A percentile compares a stretch with the other conserved stretches of the same genome.
phyloP scores from a whole-genome alignment of 495 filamentous ascomycete species.

The Coniosporium apollinis region DNA sequence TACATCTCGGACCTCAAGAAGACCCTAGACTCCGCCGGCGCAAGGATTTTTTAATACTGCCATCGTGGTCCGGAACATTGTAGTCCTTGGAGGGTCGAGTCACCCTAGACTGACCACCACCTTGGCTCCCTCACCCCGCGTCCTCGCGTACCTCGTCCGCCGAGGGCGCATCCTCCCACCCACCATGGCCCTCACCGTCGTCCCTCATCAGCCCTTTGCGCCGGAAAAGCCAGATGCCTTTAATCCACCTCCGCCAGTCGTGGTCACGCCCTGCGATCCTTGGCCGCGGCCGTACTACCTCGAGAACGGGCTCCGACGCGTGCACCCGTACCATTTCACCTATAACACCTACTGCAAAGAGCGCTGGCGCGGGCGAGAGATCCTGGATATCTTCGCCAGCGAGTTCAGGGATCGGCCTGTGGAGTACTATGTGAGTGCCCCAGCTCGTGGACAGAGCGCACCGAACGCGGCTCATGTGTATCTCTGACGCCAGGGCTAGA shows the following conservation, averaged over 20 bases:
- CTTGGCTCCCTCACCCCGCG: slow-evolving; percentile 45
- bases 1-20: too few species aligned
- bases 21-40: too few species aligned
- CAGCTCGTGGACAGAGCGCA: too few species aligned
- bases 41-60: too few species aligned
- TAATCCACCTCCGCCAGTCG: slow-evolving; percentile 31
- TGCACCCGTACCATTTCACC: slow-evolving; percentile 80
- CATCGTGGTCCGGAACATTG: slow-evolving; percentile 97
- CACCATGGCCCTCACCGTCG: slow-evolving; percentile 38
- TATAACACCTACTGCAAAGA: slow-evolving; percentile 91
- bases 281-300: slow-evolving; percentile 61
- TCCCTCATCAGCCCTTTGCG: slow-evolving; percentile 19
- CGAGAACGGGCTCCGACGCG: slow-evolving; percentile 61
- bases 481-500: too few species aligned
- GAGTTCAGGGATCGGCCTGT: slow-evolving; percentile 77
- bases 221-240: slow-evolving; percentile 10
- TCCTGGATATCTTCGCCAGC: slow-evolving; percentile 64
- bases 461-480: too few species aligned
- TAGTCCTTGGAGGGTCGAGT: slow-evolving; percentile 82
- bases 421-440: slow-evolving; percentile 58
- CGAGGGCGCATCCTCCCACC: slow-evolving; percentile 31
- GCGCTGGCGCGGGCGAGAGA: slow-evolving; percentile 58
- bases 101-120: slow-evolving; percentile 74
- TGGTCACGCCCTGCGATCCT: slow-evolving; percentile 45
- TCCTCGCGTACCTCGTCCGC: slow-evolving; percentile 40